Conservation (phyloP, 1,284 basidiomycete genomes). For the Cryptococcus sp. region DNA sequence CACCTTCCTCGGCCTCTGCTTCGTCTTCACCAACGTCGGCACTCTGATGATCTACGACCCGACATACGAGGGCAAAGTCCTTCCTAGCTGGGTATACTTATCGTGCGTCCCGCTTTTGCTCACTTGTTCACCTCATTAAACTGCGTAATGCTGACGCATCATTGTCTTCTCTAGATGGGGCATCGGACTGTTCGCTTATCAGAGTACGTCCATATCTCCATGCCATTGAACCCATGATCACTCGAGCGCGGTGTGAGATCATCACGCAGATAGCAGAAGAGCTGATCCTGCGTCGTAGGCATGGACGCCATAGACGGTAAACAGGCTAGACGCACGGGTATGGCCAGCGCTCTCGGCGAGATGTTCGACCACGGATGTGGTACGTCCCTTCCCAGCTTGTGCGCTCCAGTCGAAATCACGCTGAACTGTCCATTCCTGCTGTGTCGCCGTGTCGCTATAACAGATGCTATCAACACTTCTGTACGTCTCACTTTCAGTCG, state of each 20-base stretch:
- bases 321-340: conserved; percentile 90
- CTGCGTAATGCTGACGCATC: neutral
- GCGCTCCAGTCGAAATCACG: neutral
- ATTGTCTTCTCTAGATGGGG: conserved; percentile 66
- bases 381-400: conserved; percentile 16
- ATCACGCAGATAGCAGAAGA: too few relatives aligned
- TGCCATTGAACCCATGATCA: neutral
- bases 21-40: conserved; percentile 81
- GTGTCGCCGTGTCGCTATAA: neutral
- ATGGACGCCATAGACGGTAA: conserved; percentile 66
- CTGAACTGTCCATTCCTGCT: neutral
- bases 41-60: conserved; percentile 83
- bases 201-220: conserved; percentile 65
- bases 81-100: conserved; percentile 82
- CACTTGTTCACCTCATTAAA: neutral
- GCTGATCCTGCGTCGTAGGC: conserved; percentile 13
- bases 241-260: too few relatives aligned
- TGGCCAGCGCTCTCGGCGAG: conserved; percentile 89
- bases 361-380: conserved; percentile 84
- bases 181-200: conserved; percentile 86
- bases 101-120: conserved; percentile 60
- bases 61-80: conserved; percentile 65
- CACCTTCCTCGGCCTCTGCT: conserved; percentile 75
- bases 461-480: conserved; percentile 90
- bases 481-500: too few relatives aligned